Percentiles rank a stretch among this genome's conserved stretches.
Evolutionary conservation across 2,329 filamentous ascomycete genomes (phyloP).

Genomic region (Fusarium tupiense): DNA sequence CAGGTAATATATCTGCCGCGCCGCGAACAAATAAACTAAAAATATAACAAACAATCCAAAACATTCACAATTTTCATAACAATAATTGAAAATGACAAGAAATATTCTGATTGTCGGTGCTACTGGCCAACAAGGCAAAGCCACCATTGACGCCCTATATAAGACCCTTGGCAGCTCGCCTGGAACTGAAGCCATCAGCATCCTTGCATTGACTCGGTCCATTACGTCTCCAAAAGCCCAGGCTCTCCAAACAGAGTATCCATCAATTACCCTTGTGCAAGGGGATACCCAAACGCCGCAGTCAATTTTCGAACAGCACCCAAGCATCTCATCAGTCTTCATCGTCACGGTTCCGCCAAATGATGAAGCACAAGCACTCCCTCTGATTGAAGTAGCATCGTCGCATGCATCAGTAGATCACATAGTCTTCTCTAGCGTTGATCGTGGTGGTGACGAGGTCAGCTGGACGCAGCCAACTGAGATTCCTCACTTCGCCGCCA

Average conservation of each 20-base stretch:
- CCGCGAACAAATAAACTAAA: neutral
- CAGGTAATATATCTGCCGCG: neutral
- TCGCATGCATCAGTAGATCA: conserved; percentile 19
- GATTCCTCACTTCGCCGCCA: conserved; percentile 32
- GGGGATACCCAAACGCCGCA: conserved; percentile 8
- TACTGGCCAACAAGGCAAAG: conserved; percentile 31
- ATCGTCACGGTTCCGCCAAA: conserved; percentile 42
- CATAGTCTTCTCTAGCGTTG: conserved; percentile 31
- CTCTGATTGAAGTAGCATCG: conserved; percentile 40
- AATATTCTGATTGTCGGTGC: conserved; percentile 24
- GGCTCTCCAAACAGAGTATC: neutral
- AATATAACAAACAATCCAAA: neutral
- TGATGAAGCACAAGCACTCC: conserved; percentile 38
- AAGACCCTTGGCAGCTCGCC: neutral
- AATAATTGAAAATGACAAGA: neutral
- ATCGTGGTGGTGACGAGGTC: conserved; percentile 11
- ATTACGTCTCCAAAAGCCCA: neutral
- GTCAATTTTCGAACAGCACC: conserved; percentile 32
- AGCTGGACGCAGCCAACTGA: conserved; percentile 30
- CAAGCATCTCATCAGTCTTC: conserved; percentile 38
- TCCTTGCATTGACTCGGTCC: conserved; percentile 20
- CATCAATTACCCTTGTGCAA: conserved; percentile 15
- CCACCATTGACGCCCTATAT: conserved; percentile 19
- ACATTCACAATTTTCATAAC: accelerated
- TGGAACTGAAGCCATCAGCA: neutral